Evolutionary conservation across 768 basidiomycete species (phyloP).

Genomic region (Amanita rimosa): DNA sequence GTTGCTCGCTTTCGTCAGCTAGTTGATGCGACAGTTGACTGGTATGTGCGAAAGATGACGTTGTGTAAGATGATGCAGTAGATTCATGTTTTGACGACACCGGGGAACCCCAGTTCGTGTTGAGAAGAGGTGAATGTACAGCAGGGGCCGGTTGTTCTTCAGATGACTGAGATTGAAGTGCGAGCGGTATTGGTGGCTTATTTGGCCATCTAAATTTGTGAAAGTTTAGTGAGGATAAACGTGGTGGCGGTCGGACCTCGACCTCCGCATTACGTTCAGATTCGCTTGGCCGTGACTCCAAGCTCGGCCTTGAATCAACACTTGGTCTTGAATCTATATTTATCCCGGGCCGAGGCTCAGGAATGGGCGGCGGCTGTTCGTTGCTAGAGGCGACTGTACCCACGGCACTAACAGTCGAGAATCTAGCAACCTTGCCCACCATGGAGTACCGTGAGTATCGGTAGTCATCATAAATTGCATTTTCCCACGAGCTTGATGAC

Average conservation of each 20-base stretch:
- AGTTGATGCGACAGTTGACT: conserved; percentile 8
- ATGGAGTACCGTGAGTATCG: conserved; percentile 57
- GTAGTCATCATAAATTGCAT: conserved; percentile 73
- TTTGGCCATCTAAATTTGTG: neutral
- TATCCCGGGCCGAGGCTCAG: conserved; percentile 9
- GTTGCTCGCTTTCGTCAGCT: conserved; percentile 9
- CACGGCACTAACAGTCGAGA: conserved; percentile 6
- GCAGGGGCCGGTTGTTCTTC: conserved; percentile 14
- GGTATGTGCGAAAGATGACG: neutral
- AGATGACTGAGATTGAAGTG: neutral
- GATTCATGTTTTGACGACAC: conserved; percentile 16
- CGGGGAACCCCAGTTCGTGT: conserved; percentile 28
- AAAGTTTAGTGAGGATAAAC: neutral
- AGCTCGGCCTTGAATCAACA: neutral
- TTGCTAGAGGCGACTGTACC: neutral
- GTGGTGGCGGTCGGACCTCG: conserved; percentile 1
- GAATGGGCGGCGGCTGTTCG: conserved; percentile 12
- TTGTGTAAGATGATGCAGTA: conserved; percentile 4
- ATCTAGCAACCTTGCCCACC: conserved; percentile 24
- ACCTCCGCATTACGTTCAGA: conserved; percentile 5
- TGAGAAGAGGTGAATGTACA: conserved; percentile 23
- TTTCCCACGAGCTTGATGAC: conserved; percentile 40
- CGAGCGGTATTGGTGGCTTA: conserved; percentile 6
- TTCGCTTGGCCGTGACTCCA: neutral
- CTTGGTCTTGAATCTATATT: conserved; percentile 7